Conservation (phyloP, 140 eudicot genomes). For the Flaveria floridana region DNA sequence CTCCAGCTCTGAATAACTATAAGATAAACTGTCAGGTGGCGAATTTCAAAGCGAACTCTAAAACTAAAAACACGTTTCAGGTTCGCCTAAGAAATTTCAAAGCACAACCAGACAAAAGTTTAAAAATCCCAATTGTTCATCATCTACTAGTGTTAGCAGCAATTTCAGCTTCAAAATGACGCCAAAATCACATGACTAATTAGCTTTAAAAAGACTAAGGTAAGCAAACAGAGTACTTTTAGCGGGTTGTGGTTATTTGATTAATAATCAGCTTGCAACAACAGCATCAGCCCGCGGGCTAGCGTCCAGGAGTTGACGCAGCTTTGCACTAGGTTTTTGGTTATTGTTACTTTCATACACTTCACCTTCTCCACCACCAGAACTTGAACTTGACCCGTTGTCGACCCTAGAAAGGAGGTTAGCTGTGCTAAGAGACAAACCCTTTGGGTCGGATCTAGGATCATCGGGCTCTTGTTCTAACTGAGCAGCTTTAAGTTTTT, state of each 20-base stretch:
- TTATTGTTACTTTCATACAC: conserved; percentile 48
- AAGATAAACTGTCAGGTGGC: conserved; percentile 39
- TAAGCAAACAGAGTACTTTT: conserved; percentile 25
- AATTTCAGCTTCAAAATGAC: conserved; percentile 60
- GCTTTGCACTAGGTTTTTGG: conserved; percentile 61
- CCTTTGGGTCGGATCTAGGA: conserved; percentile 28
- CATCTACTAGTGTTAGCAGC: conserved; percentile 65
- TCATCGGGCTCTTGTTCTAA: conserved; percentile 43
- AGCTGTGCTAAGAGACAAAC: conserved; percentile 62
- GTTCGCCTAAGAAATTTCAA: conserved; percentile 37
- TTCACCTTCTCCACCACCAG: conserved; percentile 54
- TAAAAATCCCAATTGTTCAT: conserved; percentile 27
- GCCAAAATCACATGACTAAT: conserved; percentile 61
- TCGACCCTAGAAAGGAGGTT: conserved; percentile 75
- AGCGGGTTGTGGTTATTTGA: neutral
- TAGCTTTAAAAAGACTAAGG: conserved; percentile 27
- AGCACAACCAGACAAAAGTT: conserved; percentile 35
- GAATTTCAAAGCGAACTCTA: conserved; percentile 44
- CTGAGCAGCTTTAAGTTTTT: conserved; percentile 42
- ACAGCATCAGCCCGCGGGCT: conserved; percentile 77
- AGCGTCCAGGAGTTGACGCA: conserved; percentile 67
- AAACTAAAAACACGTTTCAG: conserved; percentile 52
- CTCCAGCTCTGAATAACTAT: conserved; percentile 28
- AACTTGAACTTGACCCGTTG: conserved; percentile 43
- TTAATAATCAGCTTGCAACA: conserved; percentile 57